Percentiles rank a stretch among this genome's conserved stretches.
phyloP scores from a whole-genome alignment of 2,329 filamentous ascomycete species.

The Sporothrix schenckii region DNA sequence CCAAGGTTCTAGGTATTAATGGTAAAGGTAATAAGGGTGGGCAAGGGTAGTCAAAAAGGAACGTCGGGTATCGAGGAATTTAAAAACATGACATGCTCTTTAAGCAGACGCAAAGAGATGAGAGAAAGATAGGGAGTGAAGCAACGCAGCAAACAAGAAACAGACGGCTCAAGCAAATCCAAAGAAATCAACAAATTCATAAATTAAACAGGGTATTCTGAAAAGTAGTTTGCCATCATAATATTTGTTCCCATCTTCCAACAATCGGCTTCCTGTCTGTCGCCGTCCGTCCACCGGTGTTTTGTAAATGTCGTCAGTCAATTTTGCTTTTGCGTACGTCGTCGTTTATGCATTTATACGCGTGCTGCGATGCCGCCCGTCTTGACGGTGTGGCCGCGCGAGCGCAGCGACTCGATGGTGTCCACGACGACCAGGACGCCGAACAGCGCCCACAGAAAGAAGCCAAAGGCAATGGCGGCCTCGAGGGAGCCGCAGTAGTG shows the following conservation, averaged over 20 bases:
- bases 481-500: slow-evolving; percentile 62
- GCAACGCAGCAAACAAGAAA: not conserved
- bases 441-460: slow-evolving; percentile 63
- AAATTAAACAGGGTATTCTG: slow-evolving; percentile 4
- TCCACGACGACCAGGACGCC: slow-evolving; percentile 53
- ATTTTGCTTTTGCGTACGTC: not conserved
- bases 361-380: slow-evolving; percentile 13
- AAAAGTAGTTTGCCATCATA: not conserved
- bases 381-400: slow-evolving; percentile 45
- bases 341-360: not conserved
- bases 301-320: not conserved
- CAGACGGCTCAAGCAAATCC: not conserved
- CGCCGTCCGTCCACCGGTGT: not conserved
- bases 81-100: not conserved
- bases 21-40: not conserved
- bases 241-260: not conserved
- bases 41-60: not conserved
- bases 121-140: not conserved
- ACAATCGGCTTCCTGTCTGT: no score
- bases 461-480: slow-evolving; percentile 67
- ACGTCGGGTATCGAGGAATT: not conserved
- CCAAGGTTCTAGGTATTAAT: slow-evolving; percentile 8
- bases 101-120: not conserved
- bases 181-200: not conserved
- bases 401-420: slow-evolving; percentile 49